Percentiles rank a stretch among this genome's conserved stretches.
phyloP scores from a whole-genome alignment of 2,329 filamentous ascomycete species.

The Aspergillus tamarii region DNA sequence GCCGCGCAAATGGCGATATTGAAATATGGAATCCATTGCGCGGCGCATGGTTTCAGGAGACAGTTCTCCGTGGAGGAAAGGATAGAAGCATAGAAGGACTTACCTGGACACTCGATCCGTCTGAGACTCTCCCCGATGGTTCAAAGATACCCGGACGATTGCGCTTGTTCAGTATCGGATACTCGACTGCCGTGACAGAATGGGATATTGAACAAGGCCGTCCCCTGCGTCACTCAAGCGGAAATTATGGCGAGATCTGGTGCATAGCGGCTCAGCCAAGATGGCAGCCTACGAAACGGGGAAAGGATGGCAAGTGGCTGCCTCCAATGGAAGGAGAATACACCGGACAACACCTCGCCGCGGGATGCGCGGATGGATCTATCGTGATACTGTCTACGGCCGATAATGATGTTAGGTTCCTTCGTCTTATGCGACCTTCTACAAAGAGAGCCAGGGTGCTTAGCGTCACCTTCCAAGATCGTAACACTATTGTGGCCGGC shows the following conservation, averaged over 20 bases:
- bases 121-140: slow-evolving; percentile 62
- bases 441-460: slow-evolving; percentile 87
- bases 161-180: slow-evolving; percentile 93
- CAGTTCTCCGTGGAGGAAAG: slow-evolving; percentile 78
- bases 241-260: slow-evolving; percentile 96
- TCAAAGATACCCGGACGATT: slow-evolving; percentile 69
- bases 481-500: slow-evolving; percentile 80
- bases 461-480: slow-evolving; percentile 86
- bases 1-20: slow-evolving; percentile 91
- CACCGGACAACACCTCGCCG: slow-evolving; percentile 69
- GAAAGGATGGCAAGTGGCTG: slow-evolving; percentile 40
- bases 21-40: slow-evolving; percentile 94
- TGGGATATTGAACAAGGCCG: slow-evolving; percentile 85
- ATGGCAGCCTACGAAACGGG: slow-evolving; percentile 43
- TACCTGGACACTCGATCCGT: slow-evolving; percentile 85
- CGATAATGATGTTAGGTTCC: slow-evolving; percentile 79
- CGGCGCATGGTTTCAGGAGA: slow-evolving; percentile 87
- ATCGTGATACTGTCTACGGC: slow-evolving; percentile 85
- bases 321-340: slow-evolving; percentile 42
- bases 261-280: slow-evolving; percentile 86
- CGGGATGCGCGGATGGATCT: slow-evolving; percentile 88
- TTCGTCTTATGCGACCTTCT: slow-evolving; percentile 74
- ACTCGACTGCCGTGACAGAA: slow-evolving; percentile 88
- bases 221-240: slow-evolving; percentile 80
- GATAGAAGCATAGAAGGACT: slow-evolving; percentile 88